Evolutionary conservation across 2,329 filamentous ascomycete species (phyloP).

Genomic region (Pseudopyrenochaeta lycopersici): DNA sequence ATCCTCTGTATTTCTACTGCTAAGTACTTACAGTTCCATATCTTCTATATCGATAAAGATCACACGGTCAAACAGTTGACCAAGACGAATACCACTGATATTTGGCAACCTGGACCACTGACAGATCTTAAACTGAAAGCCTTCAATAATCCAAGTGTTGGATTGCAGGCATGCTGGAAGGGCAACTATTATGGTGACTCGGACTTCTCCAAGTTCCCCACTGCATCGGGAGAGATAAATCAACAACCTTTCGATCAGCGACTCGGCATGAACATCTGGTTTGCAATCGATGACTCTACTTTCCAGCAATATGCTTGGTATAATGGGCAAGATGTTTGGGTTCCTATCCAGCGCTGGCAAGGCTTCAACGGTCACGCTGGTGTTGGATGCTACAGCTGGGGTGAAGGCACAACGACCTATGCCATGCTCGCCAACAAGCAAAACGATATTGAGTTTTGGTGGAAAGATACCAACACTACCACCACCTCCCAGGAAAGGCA

Average conservation of each 20-base stretch:
- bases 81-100: conserved; percentile 49
- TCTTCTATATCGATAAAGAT: conserved; percentile 54
- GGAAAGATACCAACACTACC: conserved; percentile 55
- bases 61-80: conserved; percentile 51
- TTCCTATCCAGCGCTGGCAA: conserved; percentile 46
- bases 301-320: conserved; percentile 56
- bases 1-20: not conserved
- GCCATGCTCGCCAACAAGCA: conserved; percentile 54
- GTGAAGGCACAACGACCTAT: conserved; percentile 49
- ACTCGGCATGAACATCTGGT: conserved; percentile 57
- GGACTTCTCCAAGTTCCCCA: conserved; percentile 51
- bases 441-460: conserved; percentile 53
- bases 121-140: conserved; percentile 82
- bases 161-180: conserved; percentile 80
- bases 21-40: conserved; percentile 40
- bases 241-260: conserved; percentile 34
- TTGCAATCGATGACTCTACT: conserved; percentile 48
- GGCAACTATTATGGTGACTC: conserved; percentile 66
- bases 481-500: conserved; percentile 38
- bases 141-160: conserved; percentile 91
- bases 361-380: conserved; percentile 55
- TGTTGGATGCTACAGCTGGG: conserved; percentile 57
- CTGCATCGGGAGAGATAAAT: conserved; percentile 34
- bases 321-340: conserved; percentile 49
- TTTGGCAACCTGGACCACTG: conserved; percentile 52